Base-by-base conservation (phyloP, 2,329 filamentous ascomycete genomes). In the Colletotrichum truncatum region DNA sequence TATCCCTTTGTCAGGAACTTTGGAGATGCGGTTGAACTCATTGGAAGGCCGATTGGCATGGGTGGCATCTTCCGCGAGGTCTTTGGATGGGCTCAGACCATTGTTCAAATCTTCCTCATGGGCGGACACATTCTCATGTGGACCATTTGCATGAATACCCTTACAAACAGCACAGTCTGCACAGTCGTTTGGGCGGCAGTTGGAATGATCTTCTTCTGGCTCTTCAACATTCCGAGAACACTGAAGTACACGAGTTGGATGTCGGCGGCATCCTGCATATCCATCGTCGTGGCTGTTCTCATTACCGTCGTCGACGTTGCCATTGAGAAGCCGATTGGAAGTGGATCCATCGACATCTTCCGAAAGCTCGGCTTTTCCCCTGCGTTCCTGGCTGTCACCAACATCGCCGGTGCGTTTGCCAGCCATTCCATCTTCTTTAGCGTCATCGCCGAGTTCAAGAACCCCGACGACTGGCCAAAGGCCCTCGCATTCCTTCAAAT, bases 1-100 rank as follows among this genome's bases (percentile, higher is more conserved):
- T 88, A 93, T 71, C 91, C 91, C 0, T 87, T 91, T 74, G 82
- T 91, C 30, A 82, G 86, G 61, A 88, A 85, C 64, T 90, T 91
- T 73, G 88, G 88, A 16, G 89, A 92, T 69, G 89, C 88, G 2
- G 88, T 87, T 30, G 82, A 87, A 66, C 79, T 91, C 6, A 77
- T 92, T 10, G 79, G 79, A 16, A 71, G 72, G 23, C 71, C 78
- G 1, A 73, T 81, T 34, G 78, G 80, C 25, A 79, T 82, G 67
- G 89, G 90, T 0, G 76, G 75, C 8, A 72, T 85, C 3, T 88
- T 87, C 12, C 81, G 85, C 39, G 86, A 90, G 67, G 67, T 92
- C 38, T 82, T 90, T 55, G 89, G 87, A 7, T 78, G 83, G 67
- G 85, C 82, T 1, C 87, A 89, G 72, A 80, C 86, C n/a, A 77